Evolutionary conservation across 1,284 basidiomycete genomes (phyloP).

Genomic region (Calocybe gambosa): DNA sequence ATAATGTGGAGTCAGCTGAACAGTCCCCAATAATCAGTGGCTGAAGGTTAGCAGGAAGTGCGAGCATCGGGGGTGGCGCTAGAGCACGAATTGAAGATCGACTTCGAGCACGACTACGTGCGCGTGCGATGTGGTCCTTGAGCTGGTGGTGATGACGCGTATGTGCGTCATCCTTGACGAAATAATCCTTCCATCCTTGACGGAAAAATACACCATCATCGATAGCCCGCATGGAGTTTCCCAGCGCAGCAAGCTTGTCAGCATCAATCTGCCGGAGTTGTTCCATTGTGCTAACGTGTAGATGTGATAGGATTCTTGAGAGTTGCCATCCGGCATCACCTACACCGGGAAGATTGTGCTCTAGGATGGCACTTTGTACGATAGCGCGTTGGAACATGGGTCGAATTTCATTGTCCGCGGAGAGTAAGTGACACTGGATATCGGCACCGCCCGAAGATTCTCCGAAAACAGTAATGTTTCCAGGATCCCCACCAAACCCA

Average conservation of each 20-base stretch:
- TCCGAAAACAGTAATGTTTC: slow-evolving; percentile 67
- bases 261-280: slow-evolving; percentile 52
- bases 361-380: slow-evolving; percentile 58
- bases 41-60: slow-evolving; percentile 37
- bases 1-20: slow-evolving; percentile 56
- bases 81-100: slow-evolving; percentile 22
- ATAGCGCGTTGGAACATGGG: slow-evolving; percentile 65
- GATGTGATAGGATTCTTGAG: slow-evolving; percentile 49
- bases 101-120: slow-evolving; percentile 19
- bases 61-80: slow-evolving; percentile 22
- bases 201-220: slow-evolving; percentile 67
- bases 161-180: slow-evolving; percentile 34
- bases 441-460: slow-evolving; percentile 65
- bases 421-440: slow-evolving; percentile 66
- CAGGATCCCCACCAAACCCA: slow-evolving; percentile 68
- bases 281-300: slow-evolving; percentile 48
- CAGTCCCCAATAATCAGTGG: slow-evolving; percentile 72
- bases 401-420: slow-evolving; percentile 47
- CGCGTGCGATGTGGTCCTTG: slow-evolving; percentile 20
- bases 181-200: slow-evolving; percentile 48
- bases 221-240: slow-evolving; percentile 45
- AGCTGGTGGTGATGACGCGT: slow-evolving; percentile 27
- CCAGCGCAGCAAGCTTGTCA: slow-evolving; percentile 47
- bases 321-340: slow-evolving; percentile 59
- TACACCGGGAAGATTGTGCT: slow-evolving; percentile 53